These are phyloP conservation scores for Phyllosticta ampelicida DNA, from an alignment of 2,329 filamentous ascomycete genomes.

Conservation along the genomic window DNA sequence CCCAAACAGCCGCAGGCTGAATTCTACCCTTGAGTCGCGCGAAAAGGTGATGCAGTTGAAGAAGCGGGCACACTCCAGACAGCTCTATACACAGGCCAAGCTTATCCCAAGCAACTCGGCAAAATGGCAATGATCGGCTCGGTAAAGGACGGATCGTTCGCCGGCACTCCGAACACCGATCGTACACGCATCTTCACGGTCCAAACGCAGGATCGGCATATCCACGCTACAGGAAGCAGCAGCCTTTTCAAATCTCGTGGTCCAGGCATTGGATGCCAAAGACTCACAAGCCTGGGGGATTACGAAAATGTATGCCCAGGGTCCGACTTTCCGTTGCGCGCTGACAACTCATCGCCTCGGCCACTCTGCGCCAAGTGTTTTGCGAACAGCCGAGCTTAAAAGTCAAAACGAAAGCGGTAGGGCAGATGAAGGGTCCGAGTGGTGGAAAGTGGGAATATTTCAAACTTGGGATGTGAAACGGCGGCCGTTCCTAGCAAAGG, in stretches of 20 bases:
- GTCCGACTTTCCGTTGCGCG: neutral
- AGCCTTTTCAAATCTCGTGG: neutral
- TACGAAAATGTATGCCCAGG: neutral
- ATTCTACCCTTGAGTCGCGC: conserved; percentile 27
- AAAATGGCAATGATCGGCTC: conserved; percentile 19
- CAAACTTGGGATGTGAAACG: neutral
- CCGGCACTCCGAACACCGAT: neutral
- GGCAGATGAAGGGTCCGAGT: neutral
- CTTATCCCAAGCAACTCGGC: conserved; percentile 26
- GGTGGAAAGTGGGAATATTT: neutral
- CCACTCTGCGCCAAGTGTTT: neutral
- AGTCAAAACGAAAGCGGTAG: neutral
- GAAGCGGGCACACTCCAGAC: conserved; percentile 23
- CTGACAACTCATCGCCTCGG: neutral
- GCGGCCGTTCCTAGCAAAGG: neutral
- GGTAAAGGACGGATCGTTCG: neutral
- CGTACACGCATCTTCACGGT: neutral
- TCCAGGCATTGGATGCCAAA: neutral
- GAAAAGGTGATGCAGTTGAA: conserved; percentile 21
- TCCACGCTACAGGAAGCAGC: neutral
- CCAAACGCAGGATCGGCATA: neutral
- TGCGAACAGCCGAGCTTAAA: neutral
- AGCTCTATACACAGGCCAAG: conserved; percentile 25
- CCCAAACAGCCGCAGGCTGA: conserved; percentile 26
- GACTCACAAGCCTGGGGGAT: neutral